Percentiles rank a stretch among this genome's conserved stretches.
Evolutionary conservation across 305 asterid species (phyloP).

Genomic region (Fraxinus dipetala): DNA sequence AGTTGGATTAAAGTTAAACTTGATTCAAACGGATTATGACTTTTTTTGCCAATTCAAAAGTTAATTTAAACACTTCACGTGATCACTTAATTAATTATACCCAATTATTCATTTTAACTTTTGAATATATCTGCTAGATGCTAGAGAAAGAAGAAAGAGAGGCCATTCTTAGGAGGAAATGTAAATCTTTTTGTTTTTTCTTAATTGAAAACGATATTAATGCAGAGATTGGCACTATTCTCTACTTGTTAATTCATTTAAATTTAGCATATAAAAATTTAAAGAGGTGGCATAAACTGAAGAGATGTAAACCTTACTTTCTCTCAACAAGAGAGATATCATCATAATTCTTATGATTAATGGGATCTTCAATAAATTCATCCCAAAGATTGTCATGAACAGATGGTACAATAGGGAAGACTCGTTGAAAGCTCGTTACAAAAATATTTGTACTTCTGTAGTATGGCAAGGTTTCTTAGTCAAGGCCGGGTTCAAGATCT

Average conservation of each 20-base stretch:
- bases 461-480: not conserved
- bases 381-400: not conserved
- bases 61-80: not conserved
- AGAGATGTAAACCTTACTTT: not conserved
- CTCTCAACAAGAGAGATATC: not conserved
- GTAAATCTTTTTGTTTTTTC: not conserved
- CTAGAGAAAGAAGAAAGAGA: not conserved
- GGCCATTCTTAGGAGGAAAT: not conserved
- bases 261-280: too few species aligned
- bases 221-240: not conserved
- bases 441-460: not conserved
- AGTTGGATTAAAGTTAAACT: not conserved
- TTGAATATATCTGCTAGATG: not conserved
- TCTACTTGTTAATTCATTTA: not conserved
- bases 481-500: not conserved
- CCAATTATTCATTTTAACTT: not conserved
- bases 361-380: not conserved
- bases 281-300: not conserved
- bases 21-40: not conserved
- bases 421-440: not conserved
- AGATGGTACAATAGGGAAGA: not conserved
- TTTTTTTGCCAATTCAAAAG: not conserved
- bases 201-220: too few species aligned
- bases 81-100: not conserved
- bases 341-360: too few species aligned